A percentile compares a stretch with the other conserved stretches of the same genome.
Conservation (phyloP, 176 grass and related monocot genomes). For the Hyparrhenia diplandra region DNA sequence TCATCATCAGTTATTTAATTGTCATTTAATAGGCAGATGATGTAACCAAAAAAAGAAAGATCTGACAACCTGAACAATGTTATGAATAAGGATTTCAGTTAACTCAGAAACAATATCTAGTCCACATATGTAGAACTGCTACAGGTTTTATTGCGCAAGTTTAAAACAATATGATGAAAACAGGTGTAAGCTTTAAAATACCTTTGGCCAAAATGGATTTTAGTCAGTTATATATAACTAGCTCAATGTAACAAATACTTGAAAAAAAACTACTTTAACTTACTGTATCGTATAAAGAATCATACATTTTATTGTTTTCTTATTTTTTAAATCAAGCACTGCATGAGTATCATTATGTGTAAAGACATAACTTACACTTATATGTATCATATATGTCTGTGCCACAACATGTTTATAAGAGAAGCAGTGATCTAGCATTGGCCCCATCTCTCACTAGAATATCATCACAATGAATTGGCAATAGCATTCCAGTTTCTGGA, state of each 20-base stretch:
- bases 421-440: neutral
- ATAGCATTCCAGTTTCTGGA: neutral
- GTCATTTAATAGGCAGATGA: conserved; percentile 25
- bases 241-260: neutral
- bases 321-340: neutral
- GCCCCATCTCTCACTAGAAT: neutral
- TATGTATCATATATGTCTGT: neutral
- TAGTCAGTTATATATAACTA: neutral
- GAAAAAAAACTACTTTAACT: neutral
- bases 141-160: neutral
- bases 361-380: neutral
- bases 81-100: neutral
- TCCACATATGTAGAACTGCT: neutral
- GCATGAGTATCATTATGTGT: neutral
- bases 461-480: neutral
- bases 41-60: neutral
- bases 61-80: neutral
- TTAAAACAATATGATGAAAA: neutral
- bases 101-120: neutral
- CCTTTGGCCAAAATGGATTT: neutral
- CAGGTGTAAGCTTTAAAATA: neutral
- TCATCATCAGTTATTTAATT: conserved; percentile 22
- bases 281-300: neutral
- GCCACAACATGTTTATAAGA: neutral
- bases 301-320: neutral